Percentiles rank a stretch among this genome's conserved stretches.
Evolutionary conservation across 1,284 basidiomycete genomes (phyloP).

Genomic region (Hemileia vastatrix): DNA sequence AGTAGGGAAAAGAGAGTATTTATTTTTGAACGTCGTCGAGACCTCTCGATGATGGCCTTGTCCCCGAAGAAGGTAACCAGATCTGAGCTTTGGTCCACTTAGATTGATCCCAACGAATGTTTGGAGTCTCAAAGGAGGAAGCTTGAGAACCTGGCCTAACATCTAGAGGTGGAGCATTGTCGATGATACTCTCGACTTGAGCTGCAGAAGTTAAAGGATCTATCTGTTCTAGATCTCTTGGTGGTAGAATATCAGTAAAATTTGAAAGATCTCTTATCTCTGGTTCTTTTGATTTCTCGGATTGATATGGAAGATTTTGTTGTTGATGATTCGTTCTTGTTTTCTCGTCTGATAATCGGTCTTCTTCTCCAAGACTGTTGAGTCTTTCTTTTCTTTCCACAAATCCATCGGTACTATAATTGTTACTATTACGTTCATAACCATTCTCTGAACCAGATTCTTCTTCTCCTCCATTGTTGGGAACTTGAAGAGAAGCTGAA

Average conservation of each 20-base stretch:
- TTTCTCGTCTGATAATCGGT: neutral
- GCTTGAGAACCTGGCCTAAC: neutral
- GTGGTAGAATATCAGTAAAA: neutral
- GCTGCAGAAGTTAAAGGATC: neutral
- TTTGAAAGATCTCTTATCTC: neutral
- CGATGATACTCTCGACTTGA: neutral
- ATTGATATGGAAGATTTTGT: neutral
- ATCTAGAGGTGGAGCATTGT: neutral
- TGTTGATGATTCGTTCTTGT: neutral
- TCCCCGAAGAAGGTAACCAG: neutral
- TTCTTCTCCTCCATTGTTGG: neutral
- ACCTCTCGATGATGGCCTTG: no score
- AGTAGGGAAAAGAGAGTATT: no score
- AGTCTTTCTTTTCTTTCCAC: neutral
- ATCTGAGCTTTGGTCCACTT: neutral
- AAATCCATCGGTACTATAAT: neutral
- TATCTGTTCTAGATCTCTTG: neutral
- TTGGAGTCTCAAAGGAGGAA: neutral
- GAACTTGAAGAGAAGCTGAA: neutral
- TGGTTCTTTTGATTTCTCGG: neutral
- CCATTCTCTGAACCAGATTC: neutral
- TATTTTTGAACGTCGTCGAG: no score
- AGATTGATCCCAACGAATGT: neutral
- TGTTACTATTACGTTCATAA: neutral
- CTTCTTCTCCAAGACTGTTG: neutral